Evolutionary conservation across 225 moss, liverwort and hornwort genomes (phyloP), one percentile per base, ranked within the genome.

Genomic region (Asterella californica): DNA sequence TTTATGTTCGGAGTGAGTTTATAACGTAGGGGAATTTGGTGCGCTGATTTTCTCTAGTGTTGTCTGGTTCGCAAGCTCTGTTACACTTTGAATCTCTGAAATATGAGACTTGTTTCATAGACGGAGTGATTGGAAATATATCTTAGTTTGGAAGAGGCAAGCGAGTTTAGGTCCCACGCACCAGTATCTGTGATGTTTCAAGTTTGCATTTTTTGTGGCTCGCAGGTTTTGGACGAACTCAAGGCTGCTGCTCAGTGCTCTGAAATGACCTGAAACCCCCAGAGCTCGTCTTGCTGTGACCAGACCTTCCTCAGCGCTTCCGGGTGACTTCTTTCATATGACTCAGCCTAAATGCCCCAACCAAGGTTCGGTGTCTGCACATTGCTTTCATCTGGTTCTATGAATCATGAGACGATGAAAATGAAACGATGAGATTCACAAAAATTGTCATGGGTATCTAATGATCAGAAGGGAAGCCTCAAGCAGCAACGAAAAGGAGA

Each of bases 181-280:
- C n/a, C 21, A 19, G 0, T 32, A 32, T 32, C 17, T 67, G 7
- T 66, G 15, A 29, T 19, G 5, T n/a, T 38, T 10, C 34, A 18
- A 38, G 71, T 47, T 38, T 42, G 19, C 47, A 19, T 9, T 38
- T 71, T 24, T 71, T 46, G 15, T n/a, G 12, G 27, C 48, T 37
- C 29, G 69, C 53, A 88, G 88, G 84, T 86, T 78, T 82, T 82
- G 15, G 84, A 86, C 24, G 79, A 86, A 24, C 74, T 82, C 21
- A 88, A 88, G 75, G 86, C 86, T 62, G 84, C 84, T 74, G 80
- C 81, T 77, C 52, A 64, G 27, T 65, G 84, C 68, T 59, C 67
- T 72, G 32, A 87, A 66, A 76, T 46, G 67, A 6, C 78, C 64
- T 55, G 83, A 78, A 6, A 76, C 72, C 47, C 70, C 79, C 18